These are phyloP conservation scores for Vigna nakashimae DNA, from an alignment of 306 rosid species.

Conservation along the genomic window DNA sequence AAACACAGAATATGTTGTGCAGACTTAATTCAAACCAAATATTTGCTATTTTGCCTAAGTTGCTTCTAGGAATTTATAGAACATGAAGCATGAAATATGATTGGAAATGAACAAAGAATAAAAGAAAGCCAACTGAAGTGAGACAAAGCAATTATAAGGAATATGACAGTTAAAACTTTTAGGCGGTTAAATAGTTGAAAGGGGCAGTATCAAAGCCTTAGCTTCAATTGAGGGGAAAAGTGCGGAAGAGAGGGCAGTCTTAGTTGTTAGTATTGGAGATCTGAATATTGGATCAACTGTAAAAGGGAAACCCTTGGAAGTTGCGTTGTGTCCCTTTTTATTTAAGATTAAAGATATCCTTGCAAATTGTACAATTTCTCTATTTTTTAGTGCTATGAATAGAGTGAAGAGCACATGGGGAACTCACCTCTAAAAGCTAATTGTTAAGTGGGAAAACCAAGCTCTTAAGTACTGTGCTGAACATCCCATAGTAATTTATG, in stretches of 20 bases:
- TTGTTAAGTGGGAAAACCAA: no score
- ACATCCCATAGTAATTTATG: no score
- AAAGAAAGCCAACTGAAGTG: slow-evolving; percentile 24
- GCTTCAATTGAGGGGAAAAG: not conserved
- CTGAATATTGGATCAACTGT: not conserved
- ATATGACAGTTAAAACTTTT: slow-evolving; percentile 10
- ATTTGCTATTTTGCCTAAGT: slow-evolving; percentile 1
- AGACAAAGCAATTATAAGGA: not conserved
- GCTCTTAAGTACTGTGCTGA: no score
- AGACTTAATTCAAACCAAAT: slow-evolving; percentile 6
- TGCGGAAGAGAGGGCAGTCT: not conserved
- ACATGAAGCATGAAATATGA: slow-evolving; percentile 1
- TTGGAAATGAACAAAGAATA: not conserved
- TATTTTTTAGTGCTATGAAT: not conserved
- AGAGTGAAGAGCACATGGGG: no score
- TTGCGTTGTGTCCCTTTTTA: not conserved
- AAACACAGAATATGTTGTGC: slow-evolving; percentile 6
- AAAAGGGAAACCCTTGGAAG: not conserved
- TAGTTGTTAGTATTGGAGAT: not conserved
- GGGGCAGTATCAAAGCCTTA: not conserved
- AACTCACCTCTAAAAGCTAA: no score
- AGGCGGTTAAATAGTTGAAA: not conserved
- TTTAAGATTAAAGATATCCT: not conserved
- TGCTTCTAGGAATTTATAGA: slow-evolving; percentile 16
- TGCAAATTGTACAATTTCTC: slow-evolving; percentile 4